Evolutionary conservation across 106 monocot species (phyloP).

Genomic region (Agapanthus africanus): DNA sequence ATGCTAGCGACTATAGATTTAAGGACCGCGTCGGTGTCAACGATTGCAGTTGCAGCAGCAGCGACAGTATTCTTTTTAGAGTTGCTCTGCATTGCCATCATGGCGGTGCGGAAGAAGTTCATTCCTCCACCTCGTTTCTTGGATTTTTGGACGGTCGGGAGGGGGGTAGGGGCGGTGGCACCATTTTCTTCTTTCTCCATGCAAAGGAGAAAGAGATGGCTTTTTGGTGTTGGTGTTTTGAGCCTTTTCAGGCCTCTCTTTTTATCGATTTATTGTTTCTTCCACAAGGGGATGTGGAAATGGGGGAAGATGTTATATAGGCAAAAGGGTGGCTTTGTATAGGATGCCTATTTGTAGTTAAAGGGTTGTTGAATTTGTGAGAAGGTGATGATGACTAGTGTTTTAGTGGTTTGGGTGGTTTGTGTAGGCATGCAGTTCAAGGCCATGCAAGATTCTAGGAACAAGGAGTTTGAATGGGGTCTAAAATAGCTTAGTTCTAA

Average conservation of each 20-base stretch:
- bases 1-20: conserved; percentile 8
- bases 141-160: too few species aligned
- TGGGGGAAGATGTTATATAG: conserved; percentile 1
- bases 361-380: neutral
- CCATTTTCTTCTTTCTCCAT: conserved; percentile 21
- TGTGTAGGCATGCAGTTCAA: too few species aligned
- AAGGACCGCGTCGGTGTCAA: neutral
- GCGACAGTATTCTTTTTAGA: conserved; percentile 6
- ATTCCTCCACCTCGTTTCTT: conserved; percentile 9
- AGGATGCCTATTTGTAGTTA: neutral
- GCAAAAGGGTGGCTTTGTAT: neutral
- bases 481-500: too few species aligned
- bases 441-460: too few species aligned
- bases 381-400: too few species aligned
- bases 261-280: neutral
- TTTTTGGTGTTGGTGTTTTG: neutral
- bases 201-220: conserved; percentile 5
- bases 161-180: neutral
- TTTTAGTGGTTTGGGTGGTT: too few species aligned
- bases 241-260: neutral
- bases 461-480: too few species aligned
- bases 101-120: conserved; percentile 1
- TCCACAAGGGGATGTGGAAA: conserved; percentile 3
- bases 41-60: neutral
- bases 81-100: neutral